A percentile compares a stretch with the other conserved stretches of the same genome.
These are phyloP conservation scores for Xylariaceae sp. DNA, from an alignment of 2,329 filamentous ascomycete species.

Conservation along the genomic window DNA sequence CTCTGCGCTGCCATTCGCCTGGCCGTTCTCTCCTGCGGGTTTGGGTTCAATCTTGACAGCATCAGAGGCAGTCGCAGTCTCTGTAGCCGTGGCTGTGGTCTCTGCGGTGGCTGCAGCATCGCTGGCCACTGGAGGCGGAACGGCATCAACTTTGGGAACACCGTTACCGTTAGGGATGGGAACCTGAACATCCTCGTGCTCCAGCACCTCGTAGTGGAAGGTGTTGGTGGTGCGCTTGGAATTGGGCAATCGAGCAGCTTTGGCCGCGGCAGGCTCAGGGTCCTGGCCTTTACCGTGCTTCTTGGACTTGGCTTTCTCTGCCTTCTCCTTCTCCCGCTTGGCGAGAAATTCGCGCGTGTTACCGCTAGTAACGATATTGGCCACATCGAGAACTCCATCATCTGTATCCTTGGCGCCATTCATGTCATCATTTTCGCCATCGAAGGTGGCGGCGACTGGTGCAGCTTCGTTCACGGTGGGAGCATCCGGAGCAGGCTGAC, in stretches of 20 bases:
- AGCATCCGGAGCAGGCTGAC: slow-evolving; percentile 21
- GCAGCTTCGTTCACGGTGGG: slow-evolving; percentile 30
- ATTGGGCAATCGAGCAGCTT: slow-evolving; percentile 63
- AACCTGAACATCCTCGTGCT: slow-evolving; percentile 50
- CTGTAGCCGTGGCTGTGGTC: slow-evolving; percentile 18
- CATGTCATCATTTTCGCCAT: slow-evolving; percentile 36
- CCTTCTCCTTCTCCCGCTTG: slow-evolving; percentile 77
- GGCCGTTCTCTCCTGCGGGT: slow-evolving; percentile 14
- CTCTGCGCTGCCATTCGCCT: slow-evolving; percentile 17
- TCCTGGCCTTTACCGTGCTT: slow-evolving; percentile 61
- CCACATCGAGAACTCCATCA: slow-evolving; percentile 78
- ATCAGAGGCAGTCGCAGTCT: slow-evolving; percentile 1
- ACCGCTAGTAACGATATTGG: slow-evolving; percentile 77
- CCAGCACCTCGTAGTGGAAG: slow-evolving; percentile 70
- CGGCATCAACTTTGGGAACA: slow-evolving; percentile 5
- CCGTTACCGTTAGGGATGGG: slow-evolving; percentile 29
- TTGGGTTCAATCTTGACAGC: too few species aligned
- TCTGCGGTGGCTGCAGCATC: slow-evolving; percentile 19
- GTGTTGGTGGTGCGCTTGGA: slow-evolving; percentile 64
- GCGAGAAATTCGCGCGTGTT: slow-evolving; percentile 79
- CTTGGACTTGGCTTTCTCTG: slow-evolving; percentile 57
- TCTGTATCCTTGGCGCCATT: slow-evolving; percentile 36
- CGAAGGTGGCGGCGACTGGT: slow-evolving; percentile 26
- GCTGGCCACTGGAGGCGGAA: slow-evolving; percentile 11
- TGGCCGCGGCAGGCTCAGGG: slow-evolving; percentile 48